Conservation (phyloP, 176 grass and related monocot genomes). For the Triticum turgidum region DNA sequence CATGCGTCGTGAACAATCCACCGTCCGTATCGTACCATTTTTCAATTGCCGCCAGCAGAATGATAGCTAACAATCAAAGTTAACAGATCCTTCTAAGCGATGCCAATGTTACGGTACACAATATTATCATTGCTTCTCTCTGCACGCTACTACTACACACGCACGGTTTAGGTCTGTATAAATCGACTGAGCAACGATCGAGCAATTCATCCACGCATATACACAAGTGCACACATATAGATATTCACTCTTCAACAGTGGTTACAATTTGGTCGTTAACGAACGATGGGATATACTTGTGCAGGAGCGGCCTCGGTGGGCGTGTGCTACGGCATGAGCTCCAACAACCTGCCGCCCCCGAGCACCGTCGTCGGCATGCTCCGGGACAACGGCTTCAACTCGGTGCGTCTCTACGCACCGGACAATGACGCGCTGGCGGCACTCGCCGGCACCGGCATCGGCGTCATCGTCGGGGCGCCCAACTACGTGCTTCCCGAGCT, state of each 20-base stretch:
- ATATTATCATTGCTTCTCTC: background rate
- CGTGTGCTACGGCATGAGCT: constrained; percentile 45
- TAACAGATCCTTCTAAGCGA: constrained; percentile 31
- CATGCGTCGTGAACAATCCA: background rate
- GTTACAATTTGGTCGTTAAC: background rate
- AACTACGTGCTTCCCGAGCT: constrained; percentile 12
- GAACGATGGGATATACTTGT: background rate
- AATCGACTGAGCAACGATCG: constrained; percentile 8
- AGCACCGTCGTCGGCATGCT: constrained; percentile 29
- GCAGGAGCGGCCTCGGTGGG: constrained; percentile 30
- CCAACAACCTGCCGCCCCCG: constrained; percentile 32
- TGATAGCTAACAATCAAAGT: background rate
- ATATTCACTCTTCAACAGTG: background rate
- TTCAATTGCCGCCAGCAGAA: background rate
- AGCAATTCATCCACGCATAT: background rate
- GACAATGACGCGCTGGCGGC: constrained; percentile 5
- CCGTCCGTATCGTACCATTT: background rate
- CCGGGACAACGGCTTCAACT: constrained; percentile 21
- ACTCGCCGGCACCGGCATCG: constrained; percentile 34
- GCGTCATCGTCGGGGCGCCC: constrained; percentile 36
- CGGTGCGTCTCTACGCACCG: constrained; percentile 38
- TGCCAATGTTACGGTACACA: background rate
- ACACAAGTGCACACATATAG: background rate
- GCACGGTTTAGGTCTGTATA: background rate
- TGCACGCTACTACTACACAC: background rate